Percentiles rank a stretch among this genome's conserved stretches.
phyloP scores from a whole-genome alignment of 148 eudicot species.

The Amaranthus hypochondriacus region DNA sequence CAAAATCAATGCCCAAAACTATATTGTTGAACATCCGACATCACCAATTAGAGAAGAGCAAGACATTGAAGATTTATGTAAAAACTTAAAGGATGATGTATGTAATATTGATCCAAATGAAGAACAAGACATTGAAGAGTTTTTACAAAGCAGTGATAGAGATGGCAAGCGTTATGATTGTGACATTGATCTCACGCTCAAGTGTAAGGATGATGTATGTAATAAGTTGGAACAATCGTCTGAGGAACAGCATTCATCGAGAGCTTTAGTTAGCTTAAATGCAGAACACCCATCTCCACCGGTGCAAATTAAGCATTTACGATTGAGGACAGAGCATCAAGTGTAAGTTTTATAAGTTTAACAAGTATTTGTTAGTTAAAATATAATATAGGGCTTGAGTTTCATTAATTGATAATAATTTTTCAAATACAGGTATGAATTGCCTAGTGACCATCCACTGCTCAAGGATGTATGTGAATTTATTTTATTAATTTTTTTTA shows the following conservation, averaged over 20 bases:
- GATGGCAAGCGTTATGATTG: no score
- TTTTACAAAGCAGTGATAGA: no score
- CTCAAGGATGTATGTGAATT: constrained; percentile 18
- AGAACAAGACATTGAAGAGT: no score
- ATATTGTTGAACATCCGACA: constrained; percentile 41
- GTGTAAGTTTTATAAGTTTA: constrained; percentile 23
- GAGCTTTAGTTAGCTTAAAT: constrained; percentile 20
- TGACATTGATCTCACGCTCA: no score
- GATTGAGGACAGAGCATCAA: constrained; percentile 35
- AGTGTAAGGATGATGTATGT: constrained; percentile 17
- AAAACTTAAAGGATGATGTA: constrained; percentile 22
- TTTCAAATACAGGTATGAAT: constrained; percentile 22
- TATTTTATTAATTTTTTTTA: neutral
- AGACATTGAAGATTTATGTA: constrained; percentile 46
- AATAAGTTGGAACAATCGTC: neutral
- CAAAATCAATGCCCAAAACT: constrained; percentile 13
- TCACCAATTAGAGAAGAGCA: constrained; percentile 33
- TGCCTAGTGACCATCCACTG: constrained; percentile 20
- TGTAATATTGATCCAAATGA: constrained; percentile 19
- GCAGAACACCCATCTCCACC: constrained; percentile 15
- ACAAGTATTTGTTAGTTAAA: neutral
- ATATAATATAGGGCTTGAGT: no score
- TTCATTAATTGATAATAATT: neutral
- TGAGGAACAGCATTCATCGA: constrained; percentile 15
- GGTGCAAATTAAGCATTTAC: constrained; percentile 8